Base-by-base conservation (phyloP, 78 protist genomes). In the Anaeramoeba ignava region DNA sequence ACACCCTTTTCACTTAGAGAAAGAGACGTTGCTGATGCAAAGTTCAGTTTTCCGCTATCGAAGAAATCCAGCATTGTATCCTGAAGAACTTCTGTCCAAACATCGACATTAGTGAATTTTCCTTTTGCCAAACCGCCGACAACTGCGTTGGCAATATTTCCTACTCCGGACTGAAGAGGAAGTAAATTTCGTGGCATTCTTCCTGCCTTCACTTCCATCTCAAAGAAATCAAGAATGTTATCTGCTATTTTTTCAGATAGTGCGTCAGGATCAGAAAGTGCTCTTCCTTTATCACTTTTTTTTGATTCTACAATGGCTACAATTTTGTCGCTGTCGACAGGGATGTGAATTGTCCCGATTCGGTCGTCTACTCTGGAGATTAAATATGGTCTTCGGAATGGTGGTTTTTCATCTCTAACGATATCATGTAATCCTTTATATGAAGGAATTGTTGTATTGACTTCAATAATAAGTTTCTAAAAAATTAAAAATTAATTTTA, bases 381-480 rank as follows among this genome's bases (percentile, higher is more conserved):
- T 27, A 27, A 31, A 27, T n/a, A n/a, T 27, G 84, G 84, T 27
- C 27, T 27, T 27, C 84, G 27, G 84, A 81, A 31, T 27, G 84
- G 85, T 27, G 85, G 85, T 27, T 79, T 83, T 33, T 83, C 38
- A 27, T n/a, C n/a, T 31, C n/a, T 31, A 34, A 78, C 80, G n/a
- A 91, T 84, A 85, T 91, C 93, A 67, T 91, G 93, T 31, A 90
- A 37, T 0, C 93, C 93, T 41, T 82, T 68, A 40, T 80, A 91
- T 37, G 93, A 91, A 0, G 93, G 93, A 73, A 91, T 31, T 1
- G 88, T 78, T 1, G 93, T 91, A 2, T 91, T 91, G 0, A 91
- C 83, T 31, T 91, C 93, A 33, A 91, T 86, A 2, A 91, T 91
- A 0, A 91, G 33, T 41, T 91, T 91, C 38, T 91, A n/a, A n/a